Percentiles rank a stretch among this genome's conserved stretches.
Evolutionary conservation across 768 basidiomycete genomes (phyloP).

Genomic region (Trametes gibbosa): DNA sequence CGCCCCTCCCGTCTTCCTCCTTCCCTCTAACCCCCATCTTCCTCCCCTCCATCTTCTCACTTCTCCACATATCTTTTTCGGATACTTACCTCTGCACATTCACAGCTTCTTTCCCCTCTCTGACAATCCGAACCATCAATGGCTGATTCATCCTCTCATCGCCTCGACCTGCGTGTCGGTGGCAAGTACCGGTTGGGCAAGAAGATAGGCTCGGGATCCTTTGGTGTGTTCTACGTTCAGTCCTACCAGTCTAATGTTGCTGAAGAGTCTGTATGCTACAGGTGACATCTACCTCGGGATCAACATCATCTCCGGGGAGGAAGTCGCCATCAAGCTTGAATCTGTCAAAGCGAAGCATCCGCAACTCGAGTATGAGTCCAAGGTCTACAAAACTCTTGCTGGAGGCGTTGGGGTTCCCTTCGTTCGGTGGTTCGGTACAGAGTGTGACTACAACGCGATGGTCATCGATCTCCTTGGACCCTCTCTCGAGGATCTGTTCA

Average conservation of each 20-base stretch:
- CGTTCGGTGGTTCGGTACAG: constrained; percentile 90
- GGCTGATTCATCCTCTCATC: constrained; percentile 70
- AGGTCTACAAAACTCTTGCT: constrained; percentile 95
- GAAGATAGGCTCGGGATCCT: constrained; percentile 99
- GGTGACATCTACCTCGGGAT: constrained; percentile 99
- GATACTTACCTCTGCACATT: background rate
- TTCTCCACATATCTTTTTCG: background rate
- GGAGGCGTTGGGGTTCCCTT: constrained; percentile 99
- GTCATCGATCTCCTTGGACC: constrained; percentile 95
- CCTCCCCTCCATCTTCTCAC: constrained; percentile 13
- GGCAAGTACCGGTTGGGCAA: constrained; percentile 98
- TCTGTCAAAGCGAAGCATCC: constrained; percentile 99
- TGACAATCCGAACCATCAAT: constrained; percentile 36
- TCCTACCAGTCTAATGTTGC: background rate
- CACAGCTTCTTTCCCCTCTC: too few relatives aligned
- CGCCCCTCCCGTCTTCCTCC: constrained; percentile 6
- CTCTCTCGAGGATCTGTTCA: constrained; percentile 88
- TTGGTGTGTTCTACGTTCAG: constrained; percentile 61
- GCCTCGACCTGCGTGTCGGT: constrained; percentile 85
- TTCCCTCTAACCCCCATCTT: constrained; percentile 16
- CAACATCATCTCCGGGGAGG: constrained; percentile 99
- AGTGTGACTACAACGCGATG: constrained; percentile 99
- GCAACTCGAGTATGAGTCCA: constrained; percentile 98
- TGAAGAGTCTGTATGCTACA: constrained; percentile 31
- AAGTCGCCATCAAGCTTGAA: constrained; percentile 99